A percentile compares a stretch with the other conserved stretches of the same genome.
These are phyloP conservation scores for Middelhovenomyces tepae DNA, from an alignment of 805 yeast species.

Conservation along the genomic window DNA sequence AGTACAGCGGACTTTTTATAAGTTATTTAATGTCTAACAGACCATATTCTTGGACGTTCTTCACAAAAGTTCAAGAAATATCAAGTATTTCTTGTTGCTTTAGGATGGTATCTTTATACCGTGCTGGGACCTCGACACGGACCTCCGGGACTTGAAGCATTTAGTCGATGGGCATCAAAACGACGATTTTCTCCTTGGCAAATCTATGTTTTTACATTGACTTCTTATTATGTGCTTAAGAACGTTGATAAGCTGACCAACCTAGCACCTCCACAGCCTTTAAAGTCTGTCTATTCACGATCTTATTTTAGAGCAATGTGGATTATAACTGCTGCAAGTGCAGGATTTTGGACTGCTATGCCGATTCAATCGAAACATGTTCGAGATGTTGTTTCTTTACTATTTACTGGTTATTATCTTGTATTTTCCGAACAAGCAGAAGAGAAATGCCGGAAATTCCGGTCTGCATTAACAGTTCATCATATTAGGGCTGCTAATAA, in stretches of 20 bases:
- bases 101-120: constrained; percentile 19
- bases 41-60: constrained; percentile 23
- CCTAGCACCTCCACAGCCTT: constrained; percentile 22
- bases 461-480: constrained; percentile 20
- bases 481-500: constrained; percentile 24
- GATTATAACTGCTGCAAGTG: constrained; percentile 24
- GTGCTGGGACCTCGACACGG: constrained; percentile 22
- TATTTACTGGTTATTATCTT: constrained; percentile 21
- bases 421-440: constrained; percentile 25
- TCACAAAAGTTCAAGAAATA: constrained; percentile 19
- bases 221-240: constrained; percentile 22
- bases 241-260: constrained; percentile 22
- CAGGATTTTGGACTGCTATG: constrained; percentile 28
- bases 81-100: constrained; percentile 19
- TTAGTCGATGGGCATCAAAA: constrained; percentile 14
- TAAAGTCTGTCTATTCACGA: constrained; percentile 18
- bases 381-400: constrained; percentile 19
- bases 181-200: constrained; percentile 23
- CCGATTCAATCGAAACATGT: constrained; percentile 15
- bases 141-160: constrained; percentile 13
- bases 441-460: constrained; percentile 21
- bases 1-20: too few species aligned
- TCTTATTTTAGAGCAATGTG: constrained; percentile 22
- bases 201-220: constrained; percentile 21
- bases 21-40: too few species aligned